phyloP scores from a whole-genome alignment of 1,139 yeast genomes.

The Candida labiduridarum region DNA sequence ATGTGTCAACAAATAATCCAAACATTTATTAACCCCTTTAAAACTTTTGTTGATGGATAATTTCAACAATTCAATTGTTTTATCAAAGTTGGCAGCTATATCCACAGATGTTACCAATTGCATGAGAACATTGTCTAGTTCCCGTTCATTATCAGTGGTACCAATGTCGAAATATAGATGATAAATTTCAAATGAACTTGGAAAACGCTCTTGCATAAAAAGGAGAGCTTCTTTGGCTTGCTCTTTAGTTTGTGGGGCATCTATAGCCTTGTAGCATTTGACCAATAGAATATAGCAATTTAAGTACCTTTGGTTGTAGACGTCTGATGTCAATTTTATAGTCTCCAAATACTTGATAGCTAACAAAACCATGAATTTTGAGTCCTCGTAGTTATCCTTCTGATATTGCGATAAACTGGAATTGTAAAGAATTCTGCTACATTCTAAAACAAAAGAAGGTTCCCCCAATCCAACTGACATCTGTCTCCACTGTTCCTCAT shows the following conservation, averaged over 20 bases:
- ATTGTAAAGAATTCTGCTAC: slow-evolving; percentile 13
- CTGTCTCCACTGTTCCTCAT: slow-evolving; percentile 6
- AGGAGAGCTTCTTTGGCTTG: slow-evolving; percentile 9
- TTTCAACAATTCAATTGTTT: slow-evolving; percentile 19
- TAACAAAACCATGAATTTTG: slow-evolving; percentile 8
- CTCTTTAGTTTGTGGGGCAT: slow-evolving; percentile 2
- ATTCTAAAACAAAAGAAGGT: slow-evolving; percentile 12
- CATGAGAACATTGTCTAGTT: slow-evolving; percentile 20
- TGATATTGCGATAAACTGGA: slow-evolving; percentile 8
- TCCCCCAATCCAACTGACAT: neutral
- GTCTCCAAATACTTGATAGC: slow-evolving; percentile 12
- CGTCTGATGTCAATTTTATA: slow-evolving; percentile 1
- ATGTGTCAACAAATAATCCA: slow-evolving; percentile 25
- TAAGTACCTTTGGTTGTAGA: slow-evolving; percentile 10
- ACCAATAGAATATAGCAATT: slow-evolving; percentile 12
- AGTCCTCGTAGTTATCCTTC: slow-evolving; percentile 3
- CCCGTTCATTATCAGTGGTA: slow-evolving; percentile 2
- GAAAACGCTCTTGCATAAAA: slow-evolving; percentile 11
- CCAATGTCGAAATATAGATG: slow-evolving; percentile 10
- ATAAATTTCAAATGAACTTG: slow-evolving; percentile 13
- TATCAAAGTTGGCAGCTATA: slow-evolving; percentile 14
- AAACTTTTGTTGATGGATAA: slow-evolving; percentile 19
- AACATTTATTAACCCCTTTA: slow-evolving; percentile 24
- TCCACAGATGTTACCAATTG: slow-evolving; percentile 25
- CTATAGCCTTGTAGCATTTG: slow-evolving; percentile 10